Conservation (phyloP, 2,329 filamentous ascomycete species). For the Incumbomyces lentus region DNA sequence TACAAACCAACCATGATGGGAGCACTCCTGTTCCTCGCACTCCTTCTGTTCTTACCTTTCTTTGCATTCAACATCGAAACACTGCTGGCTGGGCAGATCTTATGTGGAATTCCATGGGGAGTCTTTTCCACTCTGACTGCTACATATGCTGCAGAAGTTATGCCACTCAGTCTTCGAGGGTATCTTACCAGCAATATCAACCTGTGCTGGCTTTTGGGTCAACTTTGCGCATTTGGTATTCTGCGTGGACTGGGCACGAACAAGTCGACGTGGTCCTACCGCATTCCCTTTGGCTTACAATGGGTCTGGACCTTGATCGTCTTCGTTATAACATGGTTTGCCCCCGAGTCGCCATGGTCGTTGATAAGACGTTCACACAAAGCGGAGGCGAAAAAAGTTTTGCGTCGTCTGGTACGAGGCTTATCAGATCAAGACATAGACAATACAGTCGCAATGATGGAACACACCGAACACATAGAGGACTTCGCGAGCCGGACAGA, state of each 20-base stretch:
- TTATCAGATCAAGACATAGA: too few relatives aligned
- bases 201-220: constrained; percentile 48
- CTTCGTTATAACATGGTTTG: constrained; percentile 36
- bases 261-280: constrained; percentile 39
- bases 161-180: constrained; percentile 35
- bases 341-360: constrained; percentile 44
- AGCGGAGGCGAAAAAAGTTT: constrained; percentile 29
- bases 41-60: constrained; percentile 55
- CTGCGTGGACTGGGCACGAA: constrained; percentile 32
- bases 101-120: constrained; percentile 51
- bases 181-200: constrained; percentile 48
- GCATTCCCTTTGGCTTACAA: constrained; percentile 41
- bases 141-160: constrained; percentile 44
- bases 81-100: constrained; percentile 51
- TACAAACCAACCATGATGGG: constrained; percentile 48
- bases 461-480: constrained; percentile 43
- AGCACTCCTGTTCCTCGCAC: constrained; percentile 26
- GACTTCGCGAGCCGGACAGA: constrained; percentile 15
- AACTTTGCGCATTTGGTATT: constrained; percentile 42
- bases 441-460: constrained; percentile 45
- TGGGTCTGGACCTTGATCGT: constrained; percentile 41
- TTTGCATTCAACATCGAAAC: constrained; percentile 51
- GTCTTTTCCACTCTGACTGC: constrained; percentile 44
- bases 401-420: constrained; percentile 31
- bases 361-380: constrained; percentile 10